Evolutionary conservation across 2,329 filamentous ascomycete genomes (phyloP).

Genomic region (Xylariales sp.): DNA sequence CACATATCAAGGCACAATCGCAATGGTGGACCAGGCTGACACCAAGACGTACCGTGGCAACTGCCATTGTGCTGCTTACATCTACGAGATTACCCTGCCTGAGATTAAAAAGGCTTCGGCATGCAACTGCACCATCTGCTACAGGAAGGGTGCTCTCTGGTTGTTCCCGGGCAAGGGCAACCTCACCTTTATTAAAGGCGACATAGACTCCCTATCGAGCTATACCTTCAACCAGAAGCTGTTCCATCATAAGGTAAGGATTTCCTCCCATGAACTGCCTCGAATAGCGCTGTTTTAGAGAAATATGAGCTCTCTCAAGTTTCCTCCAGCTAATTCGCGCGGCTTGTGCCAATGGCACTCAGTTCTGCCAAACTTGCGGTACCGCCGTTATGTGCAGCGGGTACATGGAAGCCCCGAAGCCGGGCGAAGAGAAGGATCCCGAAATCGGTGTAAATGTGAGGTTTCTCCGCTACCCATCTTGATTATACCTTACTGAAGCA

Average conservation of each 20-base stretch:
- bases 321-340: background rate
- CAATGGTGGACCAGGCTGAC: slow-evolving; percentile 1
- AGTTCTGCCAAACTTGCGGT: slow-evolving; percentile 52
- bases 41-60: slow-evolving; percentile 47
- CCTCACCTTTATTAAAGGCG: slow-evolving; percentile 44
- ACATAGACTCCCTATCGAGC: slow-evolving; percentile 29
- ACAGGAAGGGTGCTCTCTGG: slow-evolving; percentile 41
- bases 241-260: slow-evolving; percentile 39
- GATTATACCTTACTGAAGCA: slow-evolving; percentile 6
- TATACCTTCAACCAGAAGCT: slow-evolving; percentile 39
- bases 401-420: slow-evolving; percentile 14
- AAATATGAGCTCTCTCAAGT: background rate
- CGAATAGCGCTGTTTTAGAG: no score
- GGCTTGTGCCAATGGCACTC: background rate
- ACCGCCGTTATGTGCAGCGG: slow-evolving; percentile 32
- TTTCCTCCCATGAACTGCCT: no score
- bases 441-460: slow-evolving; percentile 38
- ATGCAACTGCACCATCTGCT: slow-evolving; percentile 67
- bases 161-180: slow-evolving; percentile 20
- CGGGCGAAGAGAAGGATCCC: slow-evolving; percentile 20
- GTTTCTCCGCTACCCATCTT: slow-evolving; percentile 1
- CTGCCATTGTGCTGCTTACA: slow-evolving; percentile 52
- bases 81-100: slow-evolving; percentile 47
- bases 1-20: no score
- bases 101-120: slow-evolving; percentile 52